Base-by-base conservation (phyloP, 495 filamentous ascomycete genomes). In the Friedmanniomyces endolithicus region DNA sequence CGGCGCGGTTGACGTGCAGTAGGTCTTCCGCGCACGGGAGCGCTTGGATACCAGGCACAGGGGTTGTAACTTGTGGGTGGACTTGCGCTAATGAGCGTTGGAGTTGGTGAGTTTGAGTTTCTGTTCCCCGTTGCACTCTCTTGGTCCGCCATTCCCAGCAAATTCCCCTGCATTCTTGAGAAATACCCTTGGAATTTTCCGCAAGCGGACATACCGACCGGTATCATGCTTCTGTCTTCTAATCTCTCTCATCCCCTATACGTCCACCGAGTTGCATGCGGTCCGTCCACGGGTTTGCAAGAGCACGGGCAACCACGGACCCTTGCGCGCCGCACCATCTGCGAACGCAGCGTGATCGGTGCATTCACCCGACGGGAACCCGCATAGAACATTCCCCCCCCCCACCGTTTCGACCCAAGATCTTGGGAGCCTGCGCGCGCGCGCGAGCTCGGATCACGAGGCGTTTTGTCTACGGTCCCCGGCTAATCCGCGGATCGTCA, bases 301-400 rank as follows among this genome's bases (percentile, higher is more conserved):
- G 46, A 34, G 24, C 39, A 41, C 50, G 27, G 27, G 27, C 19
- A 25, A n/a, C n/a, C 56, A 35, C 43, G 27, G 57, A 46, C 48
- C 52, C 52, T 60, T 52, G 39, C 39, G 39, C 39, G 19, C 39
- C 22, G 4, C 4, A 3, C 20, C 40, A 48, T 48, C 53, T 56
- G 53, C 53, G 53, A 56, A 60, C 53, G 53, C 48, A 56, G 58
- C 58, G 58, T 60, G 58, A 60, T 43, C 35, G 31, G 6, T 11
- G 52, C 58, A 43, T 2, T 14, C 48, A 52, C 53, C 58, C 40
- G 52, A 44, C 58, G 58, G 58, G 4, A 47, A 33, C n/a, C 53
- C 51, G 58, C 58, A 52, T 25, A 43, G 20, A 29, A n/a, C n/a
- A n/a, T n/a, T n/a, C n/a, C n/a, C n/a, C n/a, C n/a, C n/a, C 51